Percentiles rank a stretch among this genome's conserved stretches.
Evolutionary conservation across 2,329 filamentous ascomycete genomes (phyloP).

Genomic region (Epichloe bromicola): DNA sequence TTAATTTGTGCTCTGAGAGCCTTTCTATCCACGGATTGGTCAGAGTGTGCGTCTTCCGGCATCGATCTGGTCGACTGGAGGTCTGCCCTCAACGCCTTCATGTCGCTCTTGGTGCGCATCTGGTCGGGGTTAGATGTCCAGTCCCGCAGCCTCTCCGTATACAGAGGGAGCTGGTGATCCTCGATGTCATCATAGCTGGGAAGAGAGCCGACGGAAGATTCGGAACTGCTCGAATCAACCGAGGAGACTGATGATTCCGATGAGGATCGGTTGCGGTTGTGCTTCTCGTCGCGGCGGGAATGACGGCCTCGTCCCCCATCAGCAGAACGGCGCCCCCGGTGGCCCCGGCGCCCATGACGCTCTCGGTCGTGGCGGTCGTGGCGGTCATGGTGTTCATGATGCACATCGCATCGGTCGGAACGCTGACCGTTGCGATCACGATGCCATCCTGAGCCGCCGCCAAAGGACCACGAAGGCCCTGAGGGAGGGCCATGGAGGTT

Average conservation of each 20-base stretch:
- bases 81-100: conserved; percentile 28
- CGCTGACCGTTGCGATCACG: conserved; percentile 6
- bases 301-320: conserved; percentile 1
- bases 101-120: conserved; percentile 31
- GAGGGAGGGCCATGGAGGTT: not conserved
- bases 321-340: not conserved
- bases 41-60: not conserved
- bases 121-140: conserved; percentile 39
- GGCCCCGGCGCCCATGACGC: not conserved
- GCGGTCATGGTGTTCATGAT: conserved; percentile 9
- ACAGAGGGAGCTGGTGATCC: conserved; percentile 34
- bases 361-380: not conserved
- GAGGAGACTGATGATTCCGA: conserved; percentile 21
- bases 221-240: conserved; percentile 20
- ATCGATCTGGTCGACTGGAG: conserved; percentile 27
- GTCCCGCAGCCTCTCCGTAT: conserved; percentile 28
- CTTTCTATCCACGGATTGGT: conserved; percentile 13
- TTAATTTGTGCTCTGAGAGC: conserved; percentile 31
- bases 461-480: not conserved
- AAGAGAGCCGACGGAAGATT: conserved; percentile 37
- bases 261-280: conserved; percentile 18
- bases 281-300: conserved; percentile 3
- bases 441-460: not conserved
- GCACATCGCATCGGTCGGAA: not conserved
- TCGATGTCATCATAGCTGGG: conserved; percentile 38